Base-by-base conservation (phyloP, 768 basidiomycete species). In the Boletus sp. region DNA sequence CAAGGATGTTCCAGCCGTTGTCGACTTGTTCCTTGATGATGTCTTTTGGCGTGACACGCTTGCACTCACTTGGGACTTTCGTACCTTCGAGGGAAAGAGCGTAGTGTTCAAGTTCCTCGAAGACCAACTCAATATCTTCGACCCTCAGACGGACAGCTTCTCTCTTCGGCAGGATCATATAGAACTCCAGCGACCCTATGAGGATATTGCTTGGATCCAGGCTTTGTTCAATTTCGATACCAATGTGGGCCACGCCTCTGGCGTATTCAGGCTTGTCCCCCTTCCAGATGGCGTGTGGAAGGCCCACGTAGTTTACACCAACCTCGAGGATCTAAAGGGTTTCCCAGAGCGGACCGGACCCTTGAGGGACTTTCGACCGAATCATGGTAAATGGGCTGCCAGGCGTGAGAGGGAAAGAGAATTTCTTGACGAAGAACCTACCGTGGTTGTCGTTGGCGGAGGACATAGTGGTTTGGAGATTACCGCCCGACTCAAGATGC, bases 51-150 rank as follows among this genome's bases (percentile, higher is more conserved):
- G 84, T 12, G 85, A 87, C 59, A 73, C 80, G 50, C 77, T 85
- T n/a, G 77, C 81, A 0, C 74, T 87, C 52, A 86, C 85, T 17
- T 86, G 83, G 83, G 77, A 83, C 56, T 80, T 85, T 47, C 80
- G 84, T 39, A 82, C 83, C 8, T 81, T 87, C 63, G 75, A 79
- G 59, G 76, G 80, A 12, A 68, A 61, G 37, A 20, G 63, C 2
- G 65, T 68, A 8, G 79, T 87, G 40, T 64, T 54, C 4, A 63
- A 66, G 28, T 79, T 85, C 65, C 76, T 84, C 37, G n/a, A 58
- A 6, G 80, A 80, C 47, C 78, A 82, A 29, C 73, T 86, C 6
- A 18, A 45, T 1, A 24, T 54, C 9, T 59, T 69, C 24, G 41
- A 61, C 10, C 64, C 69, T 33, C 52, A 66, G 35, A 44, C 59